Evolutionary conservation across 495 filamentous ascomycete species (phyloP), one percentile per base, ranked within the genome.

Genomic region (Collariella sp.): DNA sequence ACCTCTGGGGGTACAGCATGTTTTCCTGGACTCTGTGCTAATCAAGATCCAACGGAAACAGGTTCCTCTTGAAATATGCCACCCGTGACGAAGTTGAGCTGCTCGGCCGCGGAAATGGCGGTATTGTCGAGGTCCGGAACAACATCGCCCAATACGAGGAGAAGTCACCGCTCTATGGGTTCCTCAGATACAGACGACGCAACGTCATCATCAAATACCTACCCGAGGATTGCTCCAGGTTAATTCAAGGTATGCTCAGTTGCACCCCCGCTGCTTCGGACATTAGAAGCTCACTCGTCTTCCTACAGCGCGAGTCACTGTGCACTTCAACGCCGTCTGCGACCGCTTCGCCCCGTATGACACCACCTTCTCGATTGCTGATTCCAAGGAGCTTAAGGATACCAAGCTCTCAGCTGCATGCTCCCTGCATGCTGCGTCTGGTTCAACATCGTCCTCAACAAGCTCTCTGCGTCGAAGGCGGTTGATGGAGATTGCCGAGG

Each of bases 11-110:
- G 20, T 1, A 1, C 12, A 23, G 5, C 22, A 23, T 44, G 11
- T 13, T n/a, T 47, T 29, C 24, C 35, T 12, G 36, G 9, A 9
- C 5, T 24, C 22, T 36, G 26, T 52, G 41, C 67, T 68, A 36
- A 67, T 60, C 36, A 12, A 19, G 19, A 29, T 9, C 24, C 48
- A 40, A 34, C 29, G 53, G 38, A 12, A 55, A 46, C 60, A 97
- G 93, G 93, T 90, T 98, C 68, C 81, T 97, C 52, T 83, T 97
- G 54, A 91, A 93, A 63, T 98, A 98, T 67, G 76, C 79, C 41
- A 84, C 87, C 56, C 84, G 93, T 63, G 93, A 97, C 74, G 88
- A 91, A 61, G 80, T 97, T 18, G 83, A 88, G 57, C 72, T 97
- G 23, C 76, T 91, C 19, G 81, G 77, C 38, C 81, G 80, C 53